phyloP scores from a whole-genome alignment of 2,329 filamentous ascomycete species.

The Xylariaceae sp. region DNA sequence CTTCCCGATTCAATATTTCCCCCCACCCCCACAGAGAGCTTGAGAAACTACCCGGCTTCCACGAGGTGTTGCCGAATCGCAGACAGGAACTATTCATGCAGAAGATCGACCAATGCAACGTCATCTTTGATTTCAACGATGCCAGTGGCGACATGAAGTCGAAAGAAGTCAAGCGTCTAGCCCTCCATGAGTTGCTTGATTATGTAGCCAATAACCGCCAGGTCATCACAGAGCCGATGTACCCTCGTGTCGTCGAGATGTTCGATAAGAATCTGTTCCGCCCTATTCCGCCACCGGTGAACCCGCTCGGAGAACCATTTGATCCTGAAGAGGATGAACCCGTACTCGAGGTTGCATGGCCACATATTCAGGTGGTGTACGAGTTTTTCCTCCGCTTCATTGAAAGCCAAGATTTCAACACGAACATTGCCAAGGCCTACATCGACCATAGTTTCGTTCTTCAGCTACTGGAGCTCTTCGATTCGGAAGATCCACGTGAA shows the following conservation, averaged over 20 bases:
- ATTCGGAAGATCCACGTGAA: constrained; percentile 95
- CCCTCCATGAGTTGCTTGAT: constrained; percentile 90
- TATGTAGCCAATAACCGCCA: constrained; percentile 98
- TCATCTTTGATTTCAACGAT: constrained; percentile 99
- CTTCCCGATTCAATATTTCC: constrained; percentile 95
- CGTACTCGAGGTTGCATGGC: constrained; percentile 96
- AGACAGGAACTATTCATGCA: constrained; percentile 98
- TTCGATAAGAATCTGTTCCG: constrained; percentile 98
- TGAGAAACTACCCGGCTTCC: constrained; percentile 95
- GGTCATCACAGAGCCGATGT: constrained; percentile 98
- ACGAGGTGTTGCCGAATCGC: constrained; percentile 91
- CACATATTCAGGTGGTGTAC: constrained; percentile 98
- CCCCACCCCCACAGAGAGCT: constrained; percentile 93
- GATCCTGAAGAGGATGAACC: constrained; percentile 98
- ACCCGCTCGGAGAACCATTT: constrained; percentile 95
- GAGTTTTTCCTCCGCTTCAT: constrained; percentile 99
- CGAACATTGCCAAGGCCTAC: constrained; percentile 97
- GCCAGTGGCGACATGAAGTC: constrained; percentile 98
- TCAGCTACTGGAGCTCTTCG: constrained; percentile 93
- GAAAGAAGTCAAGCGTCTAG: constrained; percentile 97
- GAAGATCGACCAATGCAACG: constrained; percentile 99
- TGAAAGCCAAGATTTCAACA: constrained; percentile 99
- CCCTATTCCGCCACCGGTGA: constrained; percentile 93
- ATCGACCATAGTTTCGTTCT: constrained; percentile 98
- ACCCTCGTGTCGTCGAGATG: constrained; percentile 97